Base-by-base conservation (phyloP, 2,329 filamentous ascomycete genomes). In the Talaromyces pinophilus region DNA sequence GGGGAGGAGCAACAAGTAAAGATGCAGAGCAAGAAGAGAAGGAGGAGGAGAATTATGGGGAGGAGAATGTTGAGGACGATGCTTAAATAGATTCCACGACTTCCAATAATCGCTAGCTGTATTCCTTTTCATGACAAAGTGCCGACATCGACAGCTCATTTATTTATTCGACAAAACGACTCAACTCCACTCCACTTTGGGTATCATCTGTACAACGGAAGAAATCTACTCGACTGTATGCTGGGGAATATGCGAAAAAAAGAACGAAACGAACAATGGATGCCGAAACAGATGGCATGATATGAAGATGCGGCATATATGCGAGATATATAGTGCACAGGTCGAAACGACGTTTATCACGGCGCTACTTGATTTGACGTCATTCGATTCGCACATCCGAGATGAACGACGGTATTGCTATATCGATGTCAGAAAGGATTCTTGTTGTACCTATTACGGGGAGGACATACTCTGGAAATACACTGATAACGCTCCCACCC, bases 401-500 rank as follows among this genome's bases (percentile, higher is more conserved):
- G 91, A 82, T 95, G 92, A 68, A 95, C 90, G 17, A 93, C 91
- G 13, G 78, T 80, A 70, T 83, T 82, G 70, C 81, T 83, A 62
- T 63, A 57, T 17, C 44, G 67, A 25, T 54, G 42, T 67, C 62
- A 73, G 60, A 22, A 5, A 59, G n/a, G n/a, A 28, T 35, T 38
- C 25, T 52, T 54, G 50, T 65, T 38, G 4, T 3, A 65, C 28
- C 19, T 28, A 8, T 59, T 11, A 33, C 35, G 19, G 28, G 46
- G 50, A 63, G 61, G 28, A 84, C 85, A 76, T 88, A 92, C 80
- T 96, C 91, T 6, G 93, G 92, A 79, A 95, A 85, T 13, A 97
- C 93, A 48, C 93, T 90, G 67, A 98, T 90, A 19, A 97, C 95
- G 77, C 91, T 96, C 1, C 92, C 90, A 1, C 93, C 94, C 70